These are phyloP conservation scores for Kockovaella imperatae DNA, from an alignment of 768 basidiomycete genomes.

Conservation along the genomic window DNA sequence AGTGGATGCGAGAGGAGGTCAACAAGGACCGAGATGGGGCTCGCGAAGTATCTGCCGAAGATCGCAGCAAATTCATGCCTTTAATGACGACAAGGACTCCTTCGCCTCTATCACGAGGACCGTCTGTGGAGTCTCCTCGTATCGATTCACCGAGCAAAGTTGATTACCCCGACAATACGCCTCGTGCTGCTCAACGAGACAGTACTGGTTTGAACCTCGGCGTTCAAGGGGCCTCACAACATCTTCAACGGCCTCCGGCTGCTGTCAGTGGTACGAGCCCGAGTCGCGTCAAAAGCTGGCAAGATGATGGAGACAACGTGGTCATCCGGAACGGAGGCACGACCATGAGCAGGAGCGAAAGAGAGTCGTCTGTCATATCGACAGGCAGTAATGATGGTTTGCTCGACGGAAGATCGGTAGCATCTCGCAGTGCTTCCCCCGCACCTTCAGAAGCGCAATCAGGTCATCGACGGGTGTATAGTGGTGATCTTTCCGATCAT, in stretches of 20 bases:
- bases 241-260: constrained; percentile 23
- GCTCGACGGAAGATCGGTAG: constrained; percentile 8
- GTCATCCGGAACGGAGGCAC: constrained; percentile 2
- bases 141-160: not conserved
- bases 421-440: not conserved
- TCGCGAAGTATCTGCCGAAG: constrained; percentile 23
- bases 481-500: not conserved
- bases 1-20: constrained; percentile 19
- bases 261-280: constrained; percentile 9
- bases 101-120: constrained; percentile 20
- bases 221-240: constrained; percentile 19
- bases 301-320: constrained; percentile 17
- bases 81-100: constrained; percentile 14
- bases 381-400: constrained; percentile 23
- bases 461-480: not conserved
- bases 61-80: constrained; percentile 20
- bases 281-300: constrained; percentile 4
- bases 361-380: constrained; percentile 22
- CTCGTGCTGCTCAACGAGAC: constrained; percentile 2
- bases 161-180: constrained; percentile 17
- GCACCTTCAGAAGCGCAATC: not conserved
- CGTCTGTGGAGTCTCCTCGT: constrained; percentile 12
- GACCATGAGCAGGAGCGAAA: constrained; percentile 7
- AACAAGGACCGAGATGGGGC: constrained; percentile 25
- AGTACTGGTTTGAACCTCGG: constrained; percentile 11